Conservation (phyloP, 306 rosid species). For the Datisca glomerata region DNA sequence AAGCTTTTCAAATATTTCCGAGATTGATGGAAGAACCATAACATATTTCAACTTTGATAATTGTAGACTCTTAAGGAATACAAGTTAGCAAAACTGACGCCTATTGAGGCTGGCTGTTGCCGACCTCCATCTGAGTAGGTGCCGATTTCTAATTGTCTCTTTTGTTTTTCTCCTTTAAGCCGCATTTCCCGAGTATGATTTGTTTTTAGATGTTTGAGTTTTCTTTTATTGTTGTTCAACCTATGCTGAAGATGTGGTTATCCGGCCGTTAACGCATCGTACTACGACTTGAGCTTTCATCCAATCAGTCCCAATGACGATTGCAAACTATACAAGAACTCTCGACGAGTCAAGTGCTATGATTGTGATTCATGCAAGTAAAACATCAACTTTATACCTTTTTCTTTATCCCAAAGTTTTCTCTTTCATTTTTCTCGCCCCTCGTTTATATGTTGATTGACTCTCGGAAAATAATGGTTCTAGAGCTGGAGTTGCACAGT, state of each 20-base stretch:
- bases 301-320: slow-evolving; percentile 60
- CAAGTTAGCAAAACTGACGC: slow-evolving; percentile 61
- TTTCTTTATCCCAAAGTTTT: neutral
- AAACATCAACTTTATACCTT: neutral
- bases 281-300: slow-evolving; percentile 83
- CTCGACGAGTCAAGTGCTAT: slow-evolving; percentile 62
- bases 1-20: too few relatives aligned
- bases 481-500: slow-evolving; percentile 98
- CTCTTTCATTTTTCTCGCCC: neutral
- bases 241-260: slow-evolving; percentile 90
- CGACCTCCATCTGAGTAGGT: slow-evolving; percentile 90
- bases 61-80: slow-evolving; percentile 64
- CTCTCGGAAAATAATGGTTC: slow-evolving; percentile 7
- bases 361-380: slow-evolving; percentile 97
- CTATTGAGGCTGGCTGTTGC: slow-evolving; percentile 92
- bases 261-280: slow-evolving; percentile 87
- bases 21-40: too few relatives aligned
- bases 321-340: slow-evolving; percentile 83
- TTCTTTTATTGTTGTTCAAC: too few relatives aligned
- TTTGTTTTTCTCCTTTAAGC: neutral
- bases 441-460: too few relatives aligned
- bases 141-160: slow-evolving; percentile 6
- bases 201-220: neutral
- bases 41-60: slow-evolving; percentile 6
- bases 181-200: too few relatives aligned